These are phyloP conservation scores for Agarophyton chilense DNA, from an alignment of 23 red algal genomes.

Conservation along the genomic window DNA sequence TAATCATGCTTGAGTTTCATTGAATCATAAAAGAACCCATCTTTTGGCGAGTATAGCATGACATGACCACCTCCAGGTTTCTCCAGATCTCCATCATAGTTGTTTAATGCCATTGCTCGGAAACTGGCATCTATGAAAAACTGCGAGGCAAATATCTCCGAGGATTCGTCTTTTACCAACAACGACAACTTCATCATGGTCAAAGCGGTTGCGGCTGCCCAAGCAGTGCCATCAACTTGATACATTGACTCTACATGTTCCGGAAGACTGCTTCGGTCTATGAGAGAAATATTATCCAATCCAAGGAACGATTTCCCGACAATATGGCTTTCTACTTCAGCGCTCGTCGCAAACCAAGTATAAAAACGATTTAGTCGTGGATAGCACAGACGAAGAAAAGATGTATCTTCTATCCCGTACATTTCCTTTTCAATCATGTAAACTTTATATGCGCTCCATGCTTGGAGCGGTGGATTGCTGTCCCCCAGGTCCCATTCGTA, in stretches of 20 bases:
- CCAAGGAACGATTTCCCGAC: background rate
- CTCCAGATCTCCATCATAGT: background rate
- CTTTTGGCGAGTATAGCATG: background rate
- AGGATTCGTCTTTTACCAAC: background rate
- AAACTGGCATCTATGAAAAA: background rate
- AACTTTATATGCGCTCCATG: background rate
- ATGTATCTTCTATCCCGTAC: background rate
- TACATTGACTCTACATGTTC: constrained; percentile 2
- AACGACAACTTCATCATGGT: background rate
- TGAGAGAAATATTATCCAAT: background rate
- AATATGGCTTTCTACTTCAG: background rate
- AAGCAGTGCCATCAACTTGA: background rate
- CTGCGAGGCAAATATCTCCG: background rate
- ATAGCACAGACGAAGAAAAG: background rate
- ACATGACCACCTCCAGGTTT: background rate
- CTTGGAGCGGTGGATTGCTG: background rate
- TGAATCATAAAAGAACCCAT: background rate
- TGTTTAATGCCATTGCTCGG: background rate
- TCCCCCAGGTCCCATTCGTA: background rate
- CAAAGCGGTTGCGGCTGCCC: background rate
- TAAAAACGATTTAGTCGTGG: background rate
- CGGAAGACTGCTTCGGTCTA: background rate
- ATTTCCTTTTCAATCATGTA: constrained; percentile 11
- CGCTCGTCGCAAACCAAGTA: background rate
- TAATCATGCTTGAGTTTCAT: constrained; percentile 5